Evolutionary conservation across 768 basidiomycete species (phyloP).

Genomic region (Scleroderma bovista): DNA sequence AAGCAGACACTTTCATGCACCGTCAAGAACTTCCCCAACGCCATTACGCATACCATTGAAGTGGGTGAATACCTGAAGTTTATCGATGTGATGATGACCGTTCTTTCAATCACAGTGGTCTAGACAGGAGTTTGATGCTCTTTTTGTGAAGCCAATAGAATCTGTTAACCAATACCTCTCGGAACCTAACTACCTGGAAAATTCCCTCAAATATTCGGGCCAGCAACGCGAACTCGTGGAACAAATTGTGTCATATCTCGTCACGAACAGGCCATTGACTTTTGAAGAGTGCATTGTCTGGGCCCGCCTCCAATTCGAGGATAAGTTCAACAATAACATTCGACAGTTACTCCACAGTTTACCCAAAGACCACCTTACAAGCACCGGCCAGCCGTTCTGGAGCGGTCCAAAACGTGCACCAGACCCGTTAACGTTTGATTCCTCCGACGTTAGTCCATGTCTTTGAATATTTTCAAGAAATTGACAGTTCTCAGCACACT

Average conservation of each 20-base stretch:
- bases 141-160: slow-evolving; percentile 92
- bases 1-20: slow-evolving; percentile 96
- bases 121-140: slow-evolving; percentile 83
- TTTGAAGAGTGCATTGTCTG: slow-evolving; percentile 98
- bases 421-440: slow-evolving; percentile 81
- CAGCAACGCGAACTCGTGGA: slow-evolving; percentile 87
- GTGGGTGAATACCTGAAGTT: slow-evolving; percentile 33
- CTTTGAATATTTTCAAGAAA: slow-evolving; percentile 1
- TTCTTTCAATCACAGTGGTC: slow-evolving; percentile 62
- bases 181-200: slow-evolving; percentile 93
- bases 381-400: slow-evolving; percentile 96
- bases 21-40: slow-evolving; percentile 98
- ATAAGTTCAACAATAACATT: slow-evolving; percentile 89
- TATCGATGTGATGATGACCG: not conserved
- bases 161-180: slow-evolving; percentile 95
- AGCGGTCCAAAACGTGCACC: slow-evolving; percentile 97
- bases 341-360: slow-evolving; percentile 89
- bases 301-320: slow-evolving; percentile 94
- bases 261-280: slow-evolving; percentile 87
- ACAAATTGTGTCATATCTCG: slow-evolving; percentile 84
- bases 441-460: slow-evolving; percentile 67
- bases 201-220: slow-evolving; percentile 82
- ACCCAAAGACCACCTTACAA: slow-evolving; percentile 90
- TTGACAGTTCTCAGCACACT: slow-evolving; percentile 48
- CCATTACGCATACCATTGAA: slow-evolving; percentile 96